phyloP scores from a whole-genome alignment of 768 basidiomycete genomes.

The Kwoniella sp. region DNA sequence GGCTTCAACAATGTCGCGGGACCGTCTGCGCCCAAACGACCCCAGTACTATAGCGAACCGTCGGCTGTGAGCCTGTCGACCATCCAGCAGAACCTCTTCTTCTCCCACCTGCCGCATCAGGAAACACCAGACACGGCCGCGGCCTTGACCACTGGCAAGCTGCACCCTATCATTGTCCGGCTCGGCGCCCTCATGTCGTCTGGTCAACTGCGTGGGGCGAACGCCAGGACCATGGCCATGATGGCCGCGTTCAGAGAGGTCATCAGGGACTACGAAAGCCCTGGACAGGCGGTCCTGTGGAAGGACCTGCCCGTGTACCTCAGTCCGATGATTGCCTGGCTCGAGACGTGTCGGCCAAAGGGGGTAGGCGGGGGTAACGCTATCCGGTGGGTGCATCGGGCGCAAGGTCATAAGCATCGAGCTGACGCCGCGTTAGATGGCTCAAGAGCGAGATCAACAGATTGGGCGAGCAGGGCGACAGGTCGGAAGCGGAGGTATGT shows the following conservation, averaged over 20 bases:
- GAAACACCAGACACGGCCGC: constrained; percentile 23
- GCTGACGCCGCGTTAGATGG: constrained; percentile 57
- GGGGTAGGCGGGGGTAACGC: constrained; percentile 50
- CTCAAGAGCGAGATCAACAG: constrained; percentile 92
- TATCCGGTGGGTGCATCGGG: constrained; percentile 34
- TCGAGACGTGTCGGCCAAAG: constrained; percentile 45
- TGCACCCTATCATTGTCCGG: constrained; percentile 82
- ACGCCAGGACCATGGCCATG: constrained; percentile 91
- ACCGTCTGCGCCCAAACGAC: constrained; percentile 10
- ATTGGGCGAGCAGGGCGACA: constrained; percentile 67
- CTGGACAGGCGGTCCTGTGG: constrained; percentile 33
- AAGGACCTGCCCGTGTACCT: constrained; percentile 35
- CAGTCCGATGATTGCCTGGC: constrained; percentile 37
- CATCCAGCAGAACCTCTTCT: constrained; percentile 33
- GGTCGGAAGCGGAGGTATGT: constrained; percentile 82
- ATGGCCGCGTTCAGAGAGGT: constrained; percentile 88
- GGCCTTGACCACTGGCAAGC: constrained; percentile 47
- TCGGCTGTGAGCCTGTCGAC: constrained; percentile 5
- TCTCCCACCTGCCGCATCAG: constrained; percentile 45
- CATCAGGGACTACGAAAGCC: constrained; percentile 48
- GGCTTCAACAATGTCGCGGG: background rate
- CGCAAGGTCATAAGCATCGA: background rate
- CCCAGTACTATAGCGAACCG: constrained; percentile 6
- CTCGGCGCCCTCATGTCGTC: constrained; percentile 85
- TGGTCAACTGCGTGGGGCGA: constrained; percentile 89